Base-by-base conservation (phyloP, 176 grass and related monocot genomes). In the sorghum (Sorghum bicolor) region DNA sequence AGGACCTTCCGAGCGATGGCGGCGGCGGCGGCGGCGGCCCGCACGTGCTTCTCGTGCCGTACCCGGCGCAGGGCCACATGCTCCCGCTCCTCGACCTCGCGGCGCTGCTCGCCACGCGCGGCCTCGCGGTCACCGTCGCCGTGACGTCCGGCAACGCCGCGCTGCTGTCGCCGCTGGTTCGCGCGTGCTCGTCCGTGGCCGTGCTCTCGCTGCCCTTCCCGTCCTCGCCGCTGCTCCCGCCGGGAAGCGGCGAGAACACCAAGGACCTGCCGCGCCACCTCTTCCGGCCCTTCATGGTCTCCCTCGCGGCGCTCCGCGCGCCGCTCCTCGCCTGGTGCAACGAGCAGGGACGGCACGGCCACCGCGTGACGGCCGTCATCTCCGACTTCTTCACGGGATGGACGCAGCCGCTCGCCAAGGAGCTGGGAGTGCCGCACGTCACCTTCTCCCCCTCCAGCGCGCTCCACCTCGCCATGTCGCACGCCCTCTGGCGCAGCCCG, bases 321-420 rank as follows among this genome's bases (percentile, higher is more conserved):
- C 91, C 87, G 17, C 84, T 89, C 33, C 84, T 77, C 25, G 11
- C 30, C 8, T 89, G 91, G 91, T 76, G 76, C 64, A n/a, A 57
- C 26, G 73, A 57, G 1, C 80, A 2, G 8, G 0, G 10, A 0
- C 3, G 14, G n/a, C 29, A 58, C 24, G 72, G 86, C 20, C 29
- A 38, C 30, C 67, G 80, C 22, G 76, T 92, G 52, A 81, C 86
- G 6, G 76, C 72, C 30, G 78, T 96, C 70, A 19, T 93, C 64
- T 93, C 94, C n/a, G 91, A 96, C 48, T 28, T 89, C 8, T 93
- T 96, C 74, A 71, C 79, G 4, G 90, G 94, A 44, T 96, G 94
- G 91, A 87, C 88, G n/a, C 86, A 62, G 40, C 88, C 80, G 26
- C 80, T 93, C 7, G 86, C 88, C 2, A 55, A 26, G 34, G 83